Evolutionary conservation across 2,329 filamentous ascomycete genomes (phyloP), one percentile per base, ranked within the genome.

Genomic region (Pestalotiopsis sp.): DNA sequence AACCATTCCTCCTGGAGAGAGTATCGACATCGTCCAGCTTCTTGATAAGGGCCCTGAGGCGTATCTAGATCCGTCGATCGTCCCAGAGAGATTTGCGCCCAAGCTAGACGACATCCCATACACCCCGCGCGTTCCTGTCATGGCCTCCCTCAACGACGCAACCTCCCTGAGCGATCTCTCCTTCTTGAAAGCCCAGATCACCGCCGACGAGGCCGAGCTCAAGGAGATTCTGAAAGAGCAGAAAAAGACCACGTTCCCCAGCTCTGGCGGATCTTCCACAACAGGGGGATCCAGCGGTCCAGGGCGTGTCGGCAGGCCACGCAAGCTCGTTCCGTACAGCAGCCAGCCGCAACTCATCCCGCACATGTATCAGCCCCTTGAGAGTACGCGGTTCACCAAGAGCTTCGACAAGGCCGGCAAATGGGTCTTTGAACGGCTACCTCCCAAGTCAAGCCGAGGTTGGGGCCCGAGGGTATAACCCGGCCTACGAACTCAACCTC

Each of bases 131-230:
- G 83, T 86, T 14, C 91, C 95, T 0, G 92, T 98, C 67, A 97
- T 98, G 94, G 86, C 92, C 67, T 79, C 86, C 1, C 84, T 97
- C 1, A 84, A 88, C 59, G 85, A 86, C 7, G 76, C 78, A 0
- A 79, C 79, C 52, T 74, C 82, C 68, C 80, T 80, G 3, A 80
- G 80, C 38, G 85, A 89, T 40, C 75, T 90, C 4, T 81, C 85
- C 9, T 96, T 96, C 77, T 86, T 98, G 65, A 91, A 89, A 74
- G 95, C 96, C 0, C 96, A 99, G 79, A 96, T 98, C 73, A 89
- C 90, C 5, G 88, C 85, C 41, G 85, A 90, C 66, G 93, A 97
- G 57, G 82, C 87, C 36, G 95, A 98, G 77, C 83, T 98, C 2
- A 86, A 86, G 13, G 86, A 92, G 0, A 90, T 97, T 56, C 80